Evolutionary conservation across 179 eudicot genomes (phyloP).

Genomic region (Vitellaria paradoxa): DNA sequence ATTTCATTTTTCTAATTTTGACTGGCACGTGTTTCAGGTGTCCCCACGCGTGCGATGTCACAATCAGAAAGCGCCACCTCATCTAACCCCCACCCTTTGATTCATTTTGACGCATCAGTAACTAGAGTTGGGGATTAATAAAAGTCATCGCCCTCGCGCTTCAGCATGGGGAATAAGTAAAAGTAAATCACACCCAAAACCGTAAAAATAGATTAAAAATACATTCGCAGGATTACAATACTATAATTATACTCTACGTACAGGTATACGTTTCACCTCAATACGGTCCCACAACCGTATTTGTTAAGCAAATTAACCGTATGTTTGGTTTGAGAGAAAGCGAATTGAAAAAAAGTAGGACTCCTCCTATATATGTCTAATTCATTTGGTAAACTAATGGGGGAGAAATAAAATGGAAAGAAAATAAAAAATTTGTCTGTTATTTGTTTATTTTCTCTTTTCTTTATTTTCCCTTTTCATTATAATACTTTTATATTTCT

Average conservation of each 20-base stretch:
- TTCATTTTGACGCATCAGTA: neutral
- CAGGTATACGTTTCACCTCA: neutral
- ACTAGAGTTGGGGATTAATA: neutral
- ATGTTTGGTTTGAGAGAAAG: too few relatives aligned
- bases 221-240: neutral
- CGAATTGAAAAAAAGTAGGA: too few relatives aligned
- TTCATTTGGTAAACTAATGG: too few relatives aligned
- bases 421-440: too few relatives aligned
- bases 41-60: conserved; percentile 6
- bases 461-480: too few relatives aligned
- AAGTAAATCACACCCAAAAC: conserved; percentile 4
- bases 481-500: too few relatives aligned
- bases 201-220: neutral
- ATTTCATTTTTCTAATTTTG: neutral
- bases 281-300: neutral
- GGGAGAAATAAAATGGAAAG: too few relatives aligned
- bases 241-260: neutral
- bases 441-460: too few relatives aligned
- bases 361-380: too few relatives aligned
- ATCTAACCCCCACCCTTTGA: neutral
- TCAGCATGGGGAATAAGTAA: conserved; percentile 1
- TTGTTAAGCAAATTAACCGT: too few relatives aligned
- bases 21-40: neutral
- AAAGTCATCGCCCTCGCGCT: neutral
- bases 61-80: conserved; percentile 8